phyloP scores from a whole-genome alignment of 192 early-diverging fungal genomes.

The Backusella australiensis region DNA sequence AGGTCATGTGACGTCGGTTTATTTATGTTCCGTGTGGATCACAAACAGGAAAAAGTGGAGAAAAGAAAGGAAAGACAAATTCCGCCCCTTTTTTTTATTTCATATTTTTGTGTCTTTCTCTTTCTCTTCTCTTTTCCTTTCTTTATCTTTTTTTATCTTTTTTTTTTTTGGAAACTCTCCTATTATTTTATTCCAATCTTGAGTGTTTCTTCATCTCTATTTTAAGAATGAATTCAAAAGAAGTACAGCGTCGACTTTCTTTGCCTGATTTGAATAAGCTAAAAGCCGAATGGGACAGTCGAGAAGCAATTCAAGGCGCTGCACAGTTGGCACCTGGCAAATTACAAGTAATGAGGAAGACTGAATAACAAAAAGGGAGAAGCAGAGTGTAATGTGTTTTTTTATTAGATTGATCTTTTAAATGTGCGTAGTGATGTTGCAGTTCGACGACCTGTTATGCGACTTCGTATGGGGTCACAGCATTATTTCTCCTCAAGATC shows the following conservation, averaged over 20 bases:
- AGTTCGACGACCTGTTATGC: constrained; percentile 22
- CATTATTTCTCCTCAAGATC: constrained; percentile 47
- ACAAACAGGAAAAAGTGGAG: not conserved
- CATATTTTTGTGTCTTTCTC: not conserved
- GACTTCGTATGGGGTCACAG: constrained; percentile 35
- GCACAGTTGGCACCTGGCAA: constrained; percentile 22
- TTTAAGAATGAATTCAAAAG: not conserved
- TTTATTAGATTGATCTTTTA: constrained; percentile 33
- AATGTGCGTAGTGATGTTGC: constrained; percentile 27
- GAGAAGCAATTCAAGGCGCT: constrained; percentile 15
- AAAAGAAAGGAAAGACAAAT: not conserved
- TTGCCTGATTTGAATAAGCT: constrained; percentile 31
- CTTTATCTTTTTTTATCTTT: not conserved
- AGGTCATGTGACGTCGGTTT: not conserved
- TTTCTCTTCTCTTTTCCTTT: not conserved
- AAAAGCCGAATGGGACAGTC: constrained; percentile 8
- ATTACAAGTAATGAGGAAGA: constrained; percentile 20
- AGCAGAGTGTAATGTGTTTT: not conserved
- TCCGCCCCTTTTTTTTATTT: not conserved
- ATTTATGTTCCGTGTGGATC: not conserved
- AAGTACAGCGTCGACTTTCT: constrained; percentile 23
- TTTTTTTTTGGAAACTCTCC: not conserved
- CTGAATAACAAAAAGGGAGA: not conserved
- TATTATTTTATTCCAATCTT: not conserved
- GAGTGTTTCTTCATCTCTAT: not conserved